Evolutionary conservation across 2,329 filamentous ascomycete species (phyloP).

Genomic region (Fusarium sp.): DNA sequence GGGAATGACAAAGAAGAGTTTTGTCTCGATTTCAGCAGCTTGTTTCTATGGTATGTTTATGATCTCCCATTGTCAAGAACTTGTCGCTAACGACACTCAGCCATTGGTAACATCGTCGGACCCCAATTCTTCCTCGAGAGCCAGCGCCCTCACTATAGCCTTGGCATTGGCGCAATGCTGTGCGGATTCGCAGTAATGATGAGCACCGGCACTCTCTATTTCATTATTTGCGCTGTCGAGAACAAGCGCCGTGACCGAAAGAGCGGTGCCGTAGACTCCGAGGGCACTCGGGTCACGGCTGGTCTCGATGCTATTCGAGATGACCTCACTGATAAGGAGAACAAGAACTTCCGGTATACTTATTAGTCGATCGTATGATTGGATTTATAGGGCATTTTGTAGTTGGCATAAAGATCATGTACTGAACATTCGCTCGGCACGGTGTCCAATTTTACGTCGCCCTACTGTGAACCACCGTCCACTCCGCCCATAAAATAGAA

Average conservation of each 20-base stretch:
- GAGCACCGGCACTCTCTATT: constrained; percentile 32
- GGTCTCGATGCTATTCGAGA: background rate
- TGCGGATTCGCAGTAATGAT: constrained; percentile 39
- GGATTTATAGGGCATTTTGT: background rate
- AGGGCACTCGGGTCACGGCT: background rate
- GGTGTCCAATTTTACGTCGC: too few species aligned
- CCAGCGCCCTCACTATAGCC: constrained; percentile 41
- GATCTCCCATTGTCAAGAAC: background rate
- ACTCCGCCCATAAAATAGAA: background rate
- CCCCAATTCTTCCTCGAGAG: constrained; percentile 42
- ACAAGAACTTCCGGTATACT: background rate
- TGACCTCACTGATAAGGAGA: background rate
- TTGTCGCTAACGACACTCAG: background rate
- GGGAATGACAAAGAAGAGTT: constrained; percentile 45
- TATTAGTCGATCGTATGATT: background rate
- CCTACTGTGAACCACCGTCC: background rate
- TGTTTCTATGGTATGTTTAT: constrained; percentile 36
- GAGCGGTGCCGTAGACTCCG: background rate
- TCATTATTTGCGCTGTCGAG: constrained; percentile 32
- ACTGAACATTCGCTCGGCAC: too few species aligned
- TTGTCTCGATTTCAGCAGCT: constrained; percentile 41
- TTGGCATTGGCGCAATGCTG: constrained; percentile 43
- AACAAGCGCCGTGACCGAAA: constrained; percentile 31
- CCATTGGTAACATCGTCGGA: constrained; percentile 45
- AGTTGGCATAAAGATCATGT: too few species aligned